These are phyloP conservation scores for Lentinula novae-zelandiae DNA, from an alignment of 1,284 basidiomycete species.

Conservation along the genomic window DNA sequence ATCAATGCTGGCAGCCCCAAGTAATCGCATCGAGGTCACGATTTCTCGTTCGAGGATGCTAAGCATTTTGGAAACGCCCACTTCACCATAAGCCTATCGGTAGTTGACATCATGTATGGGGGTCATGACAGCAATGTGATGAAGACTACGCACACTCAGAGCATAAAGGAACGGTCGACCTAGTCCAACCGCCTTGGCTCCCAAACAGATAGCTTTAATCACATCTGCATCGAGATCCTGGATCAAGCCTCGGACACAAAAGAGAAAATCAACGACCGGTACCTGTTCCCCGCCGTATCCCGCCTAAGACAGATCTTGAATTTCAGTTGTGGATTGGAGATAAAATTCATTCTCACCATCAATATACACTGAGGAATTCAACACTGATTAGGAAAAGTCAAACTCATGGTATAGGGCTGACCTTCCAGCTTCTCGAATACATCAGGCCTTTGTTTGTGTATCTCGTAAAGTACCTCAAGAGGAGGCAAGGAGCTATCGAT, in stretches of 20 bases:
- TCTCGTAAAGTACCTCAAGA: constrained; percentile 72
- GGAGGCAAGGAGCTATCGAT: constrained; percentile 57
- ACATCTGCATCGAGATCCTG: constrained; percentile 49
- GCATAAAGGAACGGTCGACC: constrained; percentile 91
- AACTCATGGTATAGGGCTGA: constrained; percentile 18
- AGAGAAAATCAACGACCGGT: constrained; percentile 13
- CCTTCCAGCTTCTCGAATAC: constrained; percentile 74
- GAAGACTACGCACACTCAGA: constrained; percentile 59
- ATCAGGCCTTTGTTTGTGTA: constrained; percentile 70
- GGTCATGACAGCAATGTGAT: not conserved
- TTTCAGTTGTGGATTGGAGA: not conserved
- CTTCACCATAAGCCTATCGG: constrained; percentile 73
- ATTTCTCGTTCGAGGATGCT: constrained; percentile 82
- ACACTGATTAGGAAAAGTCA: not conserved
- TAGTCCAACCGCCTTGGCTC: constrained; percentile 86
- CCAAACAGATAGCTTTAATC: constrained; percentile 88
- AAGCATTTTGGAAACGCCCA: constrained; percentile 74
- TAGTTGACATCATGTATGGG: not conserved
- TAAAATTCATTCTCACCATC: constrained; percentile 49
- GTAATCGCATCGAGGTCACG: constrained; percentile 70
- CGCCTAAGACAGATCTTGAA: constrained; percentile 40
- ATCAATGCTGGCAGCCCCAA: constrained; percentile 70
- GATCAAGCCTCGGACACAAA: not conserved
- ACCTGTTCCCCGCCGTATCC: constrained; percentile 81
- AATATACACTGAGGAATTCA: constrained; percentile 53